Evolutionary conservation across 2,329 filamentous ascomycete species (phyloP).

Genomic region (Xylariaceae sp.): DNA sequence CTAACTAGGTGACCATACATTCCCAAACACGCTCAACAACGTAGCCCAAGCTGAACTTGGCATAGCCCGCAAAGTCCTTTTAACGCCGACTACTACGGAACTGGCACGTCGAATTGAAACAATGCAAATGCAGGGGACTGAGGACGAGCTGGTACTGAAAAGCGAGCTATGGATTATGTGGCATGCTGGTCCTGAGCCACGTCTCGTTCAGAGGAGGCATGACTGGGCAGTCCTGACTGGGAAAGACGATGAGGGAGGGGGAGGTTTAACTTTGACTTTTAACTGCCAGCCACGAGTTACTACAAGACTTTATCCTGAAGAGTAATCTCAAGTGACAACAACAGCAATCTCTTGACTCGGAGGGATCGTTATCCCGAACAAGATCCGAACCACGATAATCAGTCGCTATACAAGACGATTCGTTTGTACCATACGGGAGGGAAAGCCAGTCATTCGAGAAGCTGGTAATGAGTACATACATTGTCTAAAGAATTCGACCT

Average conservation of each 20-base stretch:
- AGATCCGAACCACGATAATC: background rate
- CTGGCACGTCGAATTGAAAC: background rate
- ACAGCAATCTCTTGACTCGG: background rate
- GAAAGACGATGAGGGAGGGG: too few species aligned
- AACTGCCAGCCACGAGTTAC: background rate
- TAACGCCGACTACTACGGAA: background rate
- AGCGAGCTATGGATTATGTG: background rate
- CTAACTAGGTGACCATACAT: constrained; percentile 9
- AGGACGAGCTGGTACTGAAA: background rate
- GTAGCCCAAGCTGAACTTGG: constrained; percentile 8
- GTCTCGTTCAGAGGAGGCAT: constrained; percentile 4
- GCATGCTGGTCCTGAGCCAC: background rate
- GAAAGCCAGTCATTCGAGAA: background rate
- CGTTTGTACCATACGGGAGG: background rate
- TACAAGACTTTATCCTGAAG: background rate
- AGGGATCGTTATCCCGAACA: background rate
- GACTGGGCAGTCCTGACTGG: background rate
- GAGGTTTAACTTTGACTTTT: background rate
- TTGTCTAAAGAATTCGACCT: background rate
- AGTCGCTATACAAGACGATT: background rate
- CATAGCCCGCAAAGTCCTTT: background rate
- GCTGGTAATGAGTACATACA: background rate
- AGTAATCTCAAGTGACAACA: background rate
- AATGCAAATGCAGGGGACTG: background rate
- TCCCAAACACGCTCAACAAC: constrained; percentile 8